Evolutionary conservation across 768 basidiomycete genomes (phyloP), one percentile per base, ranked within the genome.

Genomic region (Tricholoma flavovirens): DNA sequence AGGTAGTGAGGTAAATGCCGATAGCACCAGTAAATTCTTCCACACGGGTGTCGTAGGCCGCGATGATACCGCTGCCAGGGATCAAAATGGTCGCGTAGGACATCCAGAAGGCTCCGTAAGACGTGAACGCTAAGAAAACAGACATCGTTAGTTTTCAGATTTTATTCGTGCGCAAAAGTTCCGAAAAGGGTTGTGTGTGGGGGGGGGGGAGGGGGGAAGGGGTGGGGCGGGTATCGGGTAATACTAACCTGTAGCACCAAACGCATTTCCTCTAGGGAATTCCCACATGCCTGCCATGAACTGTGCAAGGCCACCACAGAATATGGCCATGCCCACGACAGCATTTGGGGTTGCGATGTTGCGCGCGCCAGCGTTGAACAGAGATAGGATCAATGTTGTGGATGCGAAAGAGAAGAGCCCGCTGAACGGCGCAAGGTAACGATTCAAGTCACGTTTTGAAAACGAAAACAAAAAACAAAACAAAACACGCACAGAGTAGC

Each of bases 211-310:
- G n/a, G n/a, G n/a, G n/a, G n/a, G n/a, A n/a, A n/a, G n/a, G n/a
- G n/a, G n/a, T n/a, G n/a, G n/a, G n/a, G n/a, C n/a, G n/a, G n/a
- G n/a, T n/a, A n/a, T n/a, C n/a, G n/a, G n/a, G n/a, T n/a, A n/a
- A n/a, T n/a, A 72, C 86, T 69, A 33, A 87, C 88, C 86, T 30
- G 87, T 84, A 9, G 80, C 88, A 60, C 84, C 86, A 59, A 90
- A 89, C 0, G 72, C 73, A 60, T 92, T 90, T 0, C 85, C 86
- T 30, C 78, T 71, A 10, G 83, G 81, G 71, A 86, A 87, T 69
- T 86, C 86, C 90, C 90, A 93, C 87, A 93, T 91, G 43, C 93
- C 93, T 26, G 92, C 93, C 42, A 94, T 73, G 49, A 95, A 76
- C 67, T 95, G 93, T 11, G 79, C 86, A 26, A 94, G 83, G 56